Evolutionary conservation across 2,329 filamentous ascomycete species (phyloP), one percentile per base, ranked within the genome.

Genomic region (Claviceps cyperi): DNA sequence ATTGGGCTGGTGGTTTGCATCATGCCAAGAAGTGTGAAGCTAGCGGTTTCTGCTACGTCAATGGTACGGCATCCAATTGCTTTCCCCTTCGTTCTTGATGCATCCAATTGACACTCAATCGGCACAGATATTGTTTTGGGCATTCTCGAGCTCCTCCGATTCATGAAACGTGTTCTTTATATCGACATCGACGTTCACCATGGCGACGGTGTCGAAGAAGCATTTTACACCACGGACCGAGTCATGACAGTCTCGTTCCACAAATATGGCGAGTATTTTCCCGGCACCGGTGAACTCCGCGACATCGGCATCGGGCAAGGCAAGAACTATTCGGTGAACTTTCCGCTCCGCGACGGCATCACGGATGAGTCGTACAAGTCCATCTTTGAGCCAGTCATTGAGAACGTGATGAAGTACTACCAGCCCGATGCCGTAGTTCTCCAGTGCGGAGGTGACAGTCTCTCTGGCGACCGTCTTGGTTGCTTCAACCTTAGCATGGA

Each of bases 401-500:
- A 84, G 48, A 81, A 83, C 40, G 88, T 94, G 50, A 88, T 96
- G 72, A 78, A 85, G 51, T 89, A 84, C 60, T 98, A 90, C 71
- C 82, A 84, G 51, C 92, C 92, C 0, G 82, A 89, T 58, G 91
- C 90, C 4, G 91, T 98, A 50, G 92, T 97, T 5, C 76, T 98
- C 3, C 92, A 98, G 65, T 98, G 92, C 61, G 92, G 92, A 50
- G 91, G 91, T 46, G 92, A 98, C 70, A 94, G 86, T 60, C 76
- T 98, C 15, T 94, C 90, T 28, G 91, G 92, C 46, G 92, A 98
- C 66, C 82, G 92, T 37, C 77, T 98, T 0, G 92, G 92, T 48
- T 94, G 90, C 66, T 98, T 98, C 75, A 98, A 97, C 64, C 76
- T 98, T 54, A 97, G 94, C 67, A 96, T 98, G 78, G 83, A 84